Percentiles rank a stretch among this genome's conserved stretches.
Evolutionary conservation across 495 filamentous ascomycete species (phyloP).

Genomic region (Daldinia childiae): DNA sequence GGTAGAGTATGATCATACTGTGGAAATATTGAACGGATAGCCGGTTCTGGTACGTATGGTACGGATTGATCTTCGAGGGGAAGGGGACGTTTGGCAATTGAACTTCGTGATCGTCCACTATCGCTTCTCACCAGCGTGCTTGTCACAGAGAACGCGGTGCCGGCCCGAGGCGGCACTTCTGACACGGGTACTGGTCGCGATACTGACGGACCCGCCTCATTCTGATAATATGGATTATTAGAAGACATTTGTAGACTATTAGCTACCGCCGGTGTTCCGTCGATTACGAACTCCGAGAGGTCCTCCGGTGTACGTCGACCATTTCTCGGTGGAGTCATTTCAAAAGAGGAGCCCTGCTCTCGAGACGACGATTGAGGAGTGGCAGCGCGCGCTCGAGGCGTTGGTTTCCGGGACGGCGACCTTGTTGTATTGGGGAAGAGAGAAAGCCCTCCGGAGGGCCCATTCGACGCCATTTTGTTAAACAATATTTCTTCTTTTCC

Average conservation of each 20-base stretch:
- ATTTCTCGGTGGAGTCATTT: conserved; percentile 47
- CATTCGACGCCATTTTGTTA: conserved; percentile 47
- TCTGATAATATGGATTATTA: conserved; percentile 43
- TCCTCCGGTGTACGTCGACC: conserved; percentile 49
- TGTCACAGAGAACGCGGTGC: conserved; percentile 62
- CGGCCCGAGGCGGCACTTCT: conserved; percentile 54
- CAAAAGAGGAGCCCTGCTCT: conserved; percentile 45
- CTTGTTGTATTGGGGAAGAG: conserved; percentile 57
- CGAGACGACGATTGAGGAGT: conserved; percentile 50
- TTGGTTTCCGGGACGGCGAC: conserved; percentile 51
- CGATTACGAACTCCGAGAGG: conserved; percentile 48
- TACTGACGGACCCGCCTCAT: conserved; percentile 50
- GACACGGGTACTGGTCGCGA: conserved; percentile 47
- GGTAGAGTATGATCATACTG: conserved; percentile 78
- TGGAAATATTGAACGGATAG: conserved; percentile 74
- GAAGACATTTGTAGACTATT: conserved; percentile 31
- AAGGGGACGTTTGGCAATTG: conserved; percentile 59
- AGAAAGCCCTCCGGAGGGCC: conserved; percentile 58
- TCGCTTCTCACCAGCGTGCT: conserved; percentile 59
- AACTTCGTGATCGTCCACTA: conserved; percentile 57
- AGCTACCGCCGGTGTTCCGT: conserved; percentile 44
- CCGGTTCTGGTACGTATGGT: conserved; percentile 46
- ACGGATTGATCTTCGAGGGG: conserved; percentile 47
- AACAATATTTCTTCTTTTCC: conserved; percentile 4
- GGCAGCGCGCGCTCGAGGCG: conserved; percentile 48